Conservation (phyloP, 2,329 filamentous ascomycete genomes). For the Nemania sp. region DNA sequence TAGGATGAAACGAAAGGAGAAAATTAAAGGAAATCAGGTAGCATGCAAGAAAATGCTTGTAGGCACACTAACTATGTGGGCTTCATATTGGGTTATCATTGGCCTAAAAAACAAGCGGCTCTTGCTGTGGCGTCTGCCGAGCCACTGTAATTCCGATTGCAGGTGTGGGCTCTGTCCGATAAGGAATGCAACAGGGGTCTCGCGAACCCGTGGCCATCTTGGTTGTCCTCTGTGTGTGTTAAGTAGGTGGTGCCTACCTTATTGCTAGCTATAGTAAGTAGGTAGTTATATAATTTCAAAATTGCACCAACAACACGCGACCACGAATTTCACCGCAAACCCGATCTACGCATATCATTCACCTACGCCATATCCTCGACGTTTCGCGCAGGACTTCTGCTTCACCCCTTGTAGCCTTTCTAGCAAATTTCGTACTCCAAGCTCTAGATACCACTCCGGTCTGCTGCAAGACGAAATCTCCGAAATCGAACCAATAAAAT, state of each 20-base stretch:
- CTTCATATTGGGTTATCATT: slow-evolving; percentile 8
- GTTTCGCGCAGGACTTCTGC: too few relatives aligned
- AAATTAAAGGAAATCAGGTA: background rate
- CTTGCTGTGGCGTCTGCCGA: slow-evolving; percentile 22
- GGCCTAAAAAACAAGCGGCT: slow-evolving; percentile 5
- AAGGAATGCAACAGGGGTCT: slow-evolving; percentile 30
- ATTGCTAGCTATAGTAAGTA: background rate
- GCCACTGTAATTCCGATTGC: slow-evolving; percentile 20
- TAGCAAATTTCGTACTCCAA: too few relatives aligned
- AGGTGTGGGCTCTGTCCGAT: slow-evolving; percentile 13
- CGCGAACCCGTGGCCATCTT: slow-evolving; percentile 33
- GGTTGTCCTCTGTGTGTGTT: too few relatives aligned
- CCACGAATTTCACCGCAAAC: background rate
- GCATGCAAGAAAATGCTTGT: slow-evolving; percentile 2
- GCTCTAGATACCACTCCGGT: background rate
- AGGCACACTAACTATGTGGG: background rate
- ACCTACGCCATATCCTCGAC: background rate
- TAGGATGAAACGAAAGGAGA: slow-evolving; percentile 1
- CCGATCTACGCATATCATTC: background rate
- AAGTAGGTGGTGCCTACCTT: background rate
- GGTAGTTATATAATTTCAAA: background rate
- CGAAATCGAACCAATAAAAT: slow-evolving; percentile 39
- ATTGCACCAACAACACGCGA: slow-evolving; percentile 11
- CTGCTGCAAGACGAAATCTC: slow-evolving; percentile 16
- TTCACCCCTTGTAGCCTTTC: too few relatives aligned